Evolutionary conservation across 2,329 filamentous ascomycete species (phyloP).

Genomic region (Alternaria gansuensis): DNA sequence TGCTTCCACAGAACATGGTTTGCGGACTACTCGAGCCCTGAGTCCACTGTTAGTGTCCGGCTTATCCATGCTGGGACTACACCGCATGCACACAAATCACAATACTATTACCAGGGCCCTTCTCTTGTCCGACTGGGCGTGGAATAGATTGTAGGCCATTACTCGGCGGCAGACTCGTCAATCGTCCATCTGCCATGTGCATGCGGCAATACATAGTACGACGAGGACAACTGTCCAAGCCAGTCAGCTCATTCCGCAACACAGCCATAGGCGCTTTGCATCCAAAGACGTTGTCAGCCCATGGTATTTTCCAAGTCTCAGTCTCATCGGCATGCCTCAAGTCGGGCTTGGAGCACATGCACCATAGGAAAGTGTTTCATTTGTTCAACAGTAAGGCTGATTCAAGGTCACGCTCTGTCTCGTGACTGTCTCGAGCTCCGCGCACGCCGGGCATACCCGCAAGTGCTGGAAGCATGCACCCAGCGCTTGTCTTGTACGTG

Average conservation of each 20-base stretch:
- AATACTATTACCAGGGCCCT: neutral
- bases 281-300: conserved; percentile 10
- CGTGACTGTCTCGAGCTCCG: conserved; percentile 23
- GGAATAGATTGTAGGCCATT: neutral
- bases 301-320: neutral
- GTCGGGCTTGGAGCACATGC: conserved; percentile 3
- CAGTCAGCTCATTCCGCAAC: conserved; percentile 5
- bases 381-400: conserved; percentile 18
- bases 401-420: conserved; percentile 20
- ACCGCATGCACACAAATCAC: conserved; percentile 12
- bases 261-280: conserved; percentile 21
- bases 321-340: neutral
- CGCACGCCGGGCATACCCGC: conserved; percentile 6
- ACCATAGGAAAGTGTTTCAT: conserved; percentile 4
- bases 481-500: neutral
- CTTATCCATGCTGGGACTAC: conserved; percentile 20
- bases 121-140: conserved; percentile 26
- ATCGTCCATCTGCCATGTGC: conserved; percentile 8
- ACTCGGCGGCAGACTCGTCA: conserved; percentile 11
- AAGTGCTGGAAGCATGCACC: neutral
- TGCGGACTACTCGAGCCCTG: conserved; percentile 6
- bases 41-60: conserved; percentile 22
- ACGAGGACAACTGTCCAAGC: neutral
- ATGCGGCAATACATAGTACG: neutral
- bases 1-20: conserved; percentile 13